phyloP scores from a whole-genome alignment of 2,329 filamentous ascomycete genomes.

The Aspergillus felis region DNA sequence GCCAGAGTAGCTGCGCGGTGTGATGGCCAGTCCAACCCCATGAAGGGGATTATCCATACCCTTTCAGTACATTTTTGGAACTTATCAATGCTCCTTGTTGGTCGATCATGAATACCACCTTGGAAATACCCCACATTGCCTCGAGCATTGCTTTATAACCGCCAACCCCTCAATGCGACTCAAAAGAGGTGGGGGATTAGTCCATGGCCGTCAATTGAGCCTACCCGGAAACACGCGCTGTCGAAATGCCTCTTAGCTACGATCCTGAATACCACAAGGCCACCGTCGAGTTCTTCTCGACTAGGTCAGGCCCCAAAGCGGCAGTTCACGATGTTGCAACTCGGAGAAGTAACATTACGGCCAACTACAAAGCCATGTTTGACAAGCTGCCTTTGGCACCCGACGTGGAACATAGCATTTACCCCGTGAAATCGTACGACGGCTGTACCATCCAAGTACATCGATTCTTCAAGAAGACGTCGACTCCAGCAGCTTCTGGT shows the following conservation, averaged over 20 bases:
- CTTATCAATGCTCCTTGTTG: neutral
- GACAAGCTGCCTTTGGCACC: constrained; percentile 9
- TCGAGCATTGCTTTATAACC: neutral
- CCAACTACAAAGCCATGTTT: constrained; percentile 8
- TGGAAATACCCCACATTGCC: neutral
- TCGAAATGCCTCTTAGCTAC: constrained; percentile 16
- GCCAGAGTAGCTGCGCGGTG: too few relatives aligned
- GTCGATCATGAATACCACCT: neutral
- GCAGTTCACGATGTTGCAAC: constrained; percentile 14
- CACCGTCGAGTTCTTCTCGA: constrained; percentile 11
- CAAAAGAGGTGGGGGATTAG: neutral
- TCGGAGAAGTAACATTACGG: constrained; percentile 5
- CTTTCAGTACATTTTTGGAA: neutral
- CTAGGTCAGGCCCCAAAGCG: constrained; percentile 3
- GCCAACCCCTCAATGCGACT: neutral
- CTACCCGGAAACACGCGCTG: neutral
- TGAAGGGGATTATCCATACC: neutral
- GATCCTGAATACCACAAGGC: constrained; percentile 15
- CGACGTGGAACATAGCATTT: constrained; percentile 13
- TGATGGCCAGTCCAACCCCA: neutral
- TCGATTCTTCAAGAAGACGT: constrained; percentile 10
- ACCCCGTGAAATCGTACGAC: constrained; percentile 18
- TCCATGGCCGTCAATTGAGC: too few relatives aligned
- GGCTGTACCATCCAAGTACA: constrained; percentile 17
- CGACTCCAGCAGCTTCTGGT: constrained; percentile 1